Evolutionary conservation across 805 yeast species (phyloP).

Genomic region (Maudiozyma serrabonitensis): DNA sequence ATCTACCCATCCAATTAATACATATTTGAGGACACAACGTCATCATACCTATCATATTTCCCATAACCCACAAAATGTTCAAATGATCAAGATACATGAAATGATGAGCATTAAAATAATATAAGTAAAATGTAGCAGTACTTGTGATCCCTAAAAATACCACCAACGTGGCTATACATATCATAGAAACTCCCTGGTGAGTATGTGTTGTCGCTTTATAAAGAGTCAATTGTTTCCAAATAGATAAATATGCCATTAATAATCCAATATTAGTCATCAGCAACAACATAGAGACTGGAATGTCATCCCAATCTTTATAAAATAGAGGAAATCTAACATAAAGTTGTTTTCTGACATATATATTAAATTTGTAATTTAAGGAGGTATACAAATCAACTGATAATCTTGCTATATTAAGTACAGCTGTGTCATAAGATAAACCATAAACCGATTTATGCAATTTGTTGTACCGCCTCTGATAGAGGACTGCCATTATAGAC

Average conservation of each 20-base stretch:
- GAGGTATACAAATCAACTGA: slow-evolving; percentile 16
- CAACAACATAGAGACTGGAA: slow-evolving; percentile 19
- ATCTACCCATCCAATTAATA: slow-evolving; percentile 32
- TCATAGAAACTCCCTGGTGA: slow-evolving; percentile 31
- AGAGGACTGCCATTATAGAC: slow-evolving; percentile 11
- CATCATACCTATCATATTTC: slow-evolving; percentile 18
- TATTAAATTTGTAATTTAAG: slow-evolving; percentile 19
- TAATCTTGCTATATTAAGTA: slow-evolving; percentile 11
- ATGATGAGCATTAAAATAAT: slow-evolving; percentile 1
- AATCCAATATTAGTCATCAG: slow-evolving; percentile 14
- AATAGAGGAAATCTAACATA: slow-evolving; percentile 30
- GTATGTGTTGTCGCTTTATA: slow-evolving; percentile 28
- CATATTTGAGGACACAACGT: slow-evolving; percentile 35
- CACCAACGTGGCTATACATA: slow-evolving; percentile 5
- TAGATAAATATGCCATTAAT: slow-evolving; percentile 7
- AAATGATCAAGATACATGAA: slow-evolving; percentile 30
- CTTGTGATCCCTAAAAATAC: slow-evolving; percentile 5
- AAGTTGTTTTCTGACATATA: slow-evolving; percentile 19
- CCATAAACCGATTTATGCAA: slow-evolving; percentile 30
- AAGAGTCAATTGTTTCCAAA: slow-evolving; percentile 22
- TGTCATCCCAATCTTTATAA: slow-evolving; percentile 6
- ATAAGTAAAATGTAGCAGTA: not conserved
- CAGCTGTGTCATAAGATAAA: slow-evolving; percentile 29
- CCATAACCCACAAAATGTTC: slow-evolving; percentile 33
- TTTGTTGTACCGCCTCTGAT: slow-evolving; percentile 21